Percentiles rank a stretch among this genome's conserved stretches.
Evolutionary conservation across 176 grass and related monocot genomes (phyloP).

Genomic region (Musa itinerans): DNA sequence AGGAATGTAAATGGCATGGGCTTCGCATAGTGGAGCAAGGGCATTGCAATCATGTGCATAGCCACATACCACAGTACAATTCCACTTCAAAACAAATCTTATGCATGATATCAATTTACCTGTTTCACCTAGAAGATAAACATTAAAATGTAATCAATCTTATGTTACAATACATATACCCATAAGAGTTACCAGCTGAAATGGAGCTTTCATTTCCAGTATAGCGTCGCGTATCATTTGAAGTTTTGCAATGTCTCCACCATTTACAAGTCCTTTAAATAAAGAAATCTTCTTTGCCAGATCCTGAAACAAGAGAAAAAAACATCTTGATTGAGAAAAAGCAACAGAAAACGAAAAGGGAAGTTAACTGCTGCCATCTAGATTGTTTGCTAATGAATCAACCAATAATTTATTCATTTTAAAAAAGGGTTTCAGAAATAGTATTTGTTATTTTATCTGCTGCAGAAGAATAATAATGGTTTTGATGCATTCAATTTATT

Average conservation of each 20-base stretch:
- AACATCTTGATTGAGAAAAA: not conserved
- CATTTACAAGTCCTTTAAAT: slow-evolving; percentile 11
- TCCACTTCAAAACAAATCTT: too few relatives aligned
- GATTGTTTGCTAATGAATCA: not conserved
- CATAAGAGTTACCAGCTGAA: slow-evolving; percentile 13
- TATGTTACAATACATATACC: not conserved
- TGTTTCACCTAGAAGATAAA: not conserved
- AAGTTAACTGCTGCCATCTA: not conserved
- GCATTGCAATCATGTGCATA: too few relatives aligned
- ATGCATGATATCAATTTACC: too few relatives aligned
- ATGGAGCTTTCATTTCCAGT: slow-evolving; percentile 12
- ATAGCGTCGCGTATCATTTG: slow-evolving; percentile 13
- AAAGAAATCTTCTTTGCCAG: not conserved
- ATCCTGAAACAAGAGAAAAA: slow-evolving; percentile 10
- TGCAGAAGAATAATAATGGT: not conserved
- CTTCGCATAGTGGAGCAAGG: too few relatives aligned
- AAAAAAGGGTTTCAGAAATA: not conserved
- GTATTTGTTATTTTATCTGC: not conserved
- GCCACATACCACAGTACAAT: too few relatives aligned
- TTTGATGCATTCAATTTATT: too few relatives aligned
- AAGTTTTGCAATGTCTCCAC: slow-evolving; percentile 16
- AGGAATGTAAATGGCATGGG: too few relatives aligned
- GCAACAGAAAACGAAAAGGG: not conserved
- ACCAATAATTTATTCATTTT: not conserved
- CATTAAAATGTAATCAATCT: not conserved